Percentiles rank a stretch among this genome's conserved stretches.
Conservation (phyloP, 352 stramenopile species). For the Albugo laibachii region DNA sequence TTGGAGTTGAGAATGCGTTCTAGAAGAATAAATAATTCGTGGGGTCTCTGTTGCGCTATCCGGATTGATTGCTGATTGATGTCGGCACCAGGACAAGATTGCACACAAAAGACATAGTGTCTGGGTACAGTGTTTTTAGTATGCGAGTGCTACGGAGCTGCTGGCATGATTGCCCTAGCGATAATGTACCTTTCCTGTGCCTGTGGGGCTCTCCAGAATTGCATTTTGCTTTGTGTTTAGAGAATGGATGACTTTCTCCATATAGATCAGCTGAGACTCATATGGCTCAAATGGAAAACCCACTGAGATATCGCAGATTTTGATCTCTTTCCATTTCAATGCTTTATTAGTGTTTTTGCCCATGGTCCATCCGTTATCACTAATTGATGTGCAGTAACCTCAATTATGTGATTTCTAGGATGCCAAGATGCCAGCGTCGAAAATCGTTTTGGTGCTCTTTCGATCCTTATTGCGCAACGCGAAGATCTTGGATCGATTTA, state of each 20-base stretch:
- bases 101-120: slow-evolving; percentile 94
- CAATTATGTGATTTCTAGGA: too few species aligned
- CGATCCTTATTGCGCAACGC: slow-evolving; percentile 43
- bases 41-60: slow-evolving; percentile 9
- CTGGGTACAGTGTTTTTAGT: slow-evolving; percentile 9
- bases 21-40: slow-evolving; percentile 95
- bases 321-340: slow-evolving; percentile 11
- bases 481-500: slow-evolving; percentile 31
- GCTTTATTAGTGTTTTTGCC: too few species aligned
- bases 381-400: too few species aligned
- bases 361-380: too few species aligned
- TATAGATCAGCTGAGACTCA: slow-evolving; percentile 93
- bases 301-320: slow-evolving; percentile 78
- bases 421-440: slow-evolving; percentile 4
- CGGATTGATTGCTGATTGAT: slow-evolving; percentile 6
- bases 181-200: slow-evolving; percentile 92
- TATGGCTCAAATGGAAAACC: slow-evolving; percentile 96
- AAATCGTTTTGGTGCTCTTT: slow-evolving; percentile 41
- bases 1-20: slow-evolving; percentile 96
- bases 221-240: slow-evolving; percentile 87
- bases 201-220: slow-evolving; percentile 94
- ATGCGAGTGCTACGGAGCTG: not conserved
- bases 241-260: slow-evolving; percentile 87
- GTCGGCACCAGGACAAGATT: slow-evolving; percentile 84
- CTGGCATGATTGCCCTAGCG: not conserved